phyloP scores from a whole-genome alignment of 73 alveolate genomes.

The Diophrys appendiculata region DNA sequence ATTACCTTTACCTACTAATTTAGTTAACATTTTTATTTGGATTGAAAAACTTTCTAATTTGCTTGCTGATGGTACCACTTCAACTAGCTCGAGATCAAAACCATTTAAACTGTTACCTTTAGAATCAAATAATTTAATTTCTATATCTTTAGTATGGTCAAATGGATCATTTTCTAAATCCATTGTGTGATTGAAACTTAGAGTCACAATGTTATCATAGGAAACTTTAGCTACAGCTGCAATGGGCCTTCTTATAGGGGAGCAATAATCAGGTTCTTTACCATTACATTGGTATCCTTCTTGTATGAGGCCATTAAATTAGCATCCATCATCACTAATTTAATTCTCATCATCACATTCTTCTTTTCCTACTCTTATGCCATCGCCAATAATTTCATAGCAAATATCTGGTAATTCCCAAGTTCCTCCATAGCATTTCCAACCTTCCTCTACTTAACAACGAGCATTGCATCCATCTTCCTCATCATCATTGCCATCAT shows the following conservation, averaged over 20 bases:
- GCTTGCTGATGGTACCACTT: too few relatives aligned
- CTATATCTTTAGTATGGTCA: too few relatives aligned
- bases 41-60: too few relatives aligned
- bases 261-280: too few relatives aligned
- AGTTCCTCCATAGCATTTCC: slow-evolving; percentile 30
- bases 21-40: too few relatives aligned
- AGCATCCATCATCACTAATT: slow-evolving; percentile 39
- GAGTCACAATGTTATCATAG: slow-evolving; percentile 9
- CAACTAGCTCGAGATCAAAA: too few relatives aligned
- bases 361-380: slow-evolving; percentile 11
- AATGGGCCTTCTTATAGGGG: slow-evolving; percentile 15
- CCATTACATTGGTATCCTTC: slow-evolving; percentile 16
- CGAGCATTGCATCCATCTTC: slow-evolving; percentile 6
- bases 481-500: neutral
- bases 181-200: slow-evolving; percentile 11
- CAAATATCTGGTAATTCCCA: slow-evolving; percentile 4
- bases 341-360: slow-evolving; percentile 49
- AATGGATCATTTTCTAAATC: too few relatives aligned
- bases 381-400: slow-evolving; percentile 9
- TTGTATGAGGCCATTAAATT: slow-evolving; percentile 11
- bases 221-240: slow-evolving; percentile 16
- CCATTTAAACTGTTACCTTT: too few relatives aligned
- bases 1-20: too few relatives aligned
- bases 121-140: too few relatives aligned
- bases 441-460: slow-evolving; percentile 35